Conservation (phyloP, 2,329 filamentous ascomycete genomes). For the Phialocephala subalpina region DNA sequence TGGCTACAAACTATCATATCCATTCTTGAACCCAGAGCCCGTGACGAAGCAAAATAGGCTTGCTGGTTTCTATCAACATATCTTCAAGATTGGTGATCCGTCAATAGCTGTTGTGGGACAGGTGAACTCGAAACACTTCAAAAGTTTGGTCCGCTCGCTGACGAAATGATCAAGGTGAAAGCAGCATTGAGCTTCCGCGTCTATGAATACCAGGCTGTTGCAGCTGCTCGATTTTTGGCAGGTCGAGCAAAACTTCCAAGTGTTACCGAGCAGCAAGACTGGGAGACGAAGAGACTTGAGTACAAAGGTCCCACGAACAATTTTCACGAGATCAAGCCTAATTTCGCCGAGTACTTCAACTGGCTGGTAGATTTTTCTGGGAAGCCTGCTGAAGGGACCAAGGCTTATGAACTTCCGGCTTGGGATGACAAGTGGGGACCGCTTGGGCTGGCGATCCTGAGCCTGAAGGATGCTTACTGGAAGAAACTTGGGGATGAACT, state of each 20-base stretch:
- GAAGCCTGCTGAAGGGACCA: constrained; percentile 42
- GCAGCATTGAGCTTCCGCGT: constrained; percentile 69
- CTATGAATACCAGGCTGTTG: constrained; percentile 71
- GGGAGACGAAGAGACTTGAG: constrained; percentile 62
- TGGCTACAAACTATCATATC: constrained; percentile 67
- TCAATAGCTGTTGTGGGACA: constrained; percentile 64
- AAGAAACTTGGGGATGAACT: constrained; percentile 5
- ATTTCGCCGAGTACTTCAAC: constrained; percentile 71
- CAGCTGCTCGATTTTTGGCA: constrained; percentile 63
- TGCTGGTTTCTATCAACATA: constrained; percentile 61
- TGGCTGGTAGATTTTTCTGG: constrained; percentile 56
- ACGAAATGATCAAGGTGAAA: constrained; percentile 37
- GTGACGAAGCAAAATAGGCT: constrained; percentile 59
- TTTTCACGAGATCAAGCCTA: constrained; percentile 61
- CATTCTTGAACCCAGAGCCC: constrained; percentile 59
- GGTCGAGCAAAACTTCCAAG: constrained; percentile 59
- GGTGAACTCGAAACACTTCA: constrained; percentile 41
- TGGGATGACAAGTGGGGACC: constrained; percentile 22
- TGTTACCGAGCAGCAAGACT: constrained; percentile 55
- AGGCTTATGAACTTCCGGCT: constrained; percentile 29
- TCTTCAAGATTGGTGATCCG: constrained; percentile 61
- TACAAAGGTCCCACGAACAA: constrained; percentile 59
- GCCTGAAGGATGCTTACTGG: constrained; percentile 14
- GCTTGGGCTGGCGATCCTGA: constrained; percentile 13
- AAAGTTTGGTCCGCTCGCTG: background rate